Evolutionary conservation across 2,329 filamentous ascomycete genomes (phyloP).

Genomic region (Arachnomyces sp.): DNA sequence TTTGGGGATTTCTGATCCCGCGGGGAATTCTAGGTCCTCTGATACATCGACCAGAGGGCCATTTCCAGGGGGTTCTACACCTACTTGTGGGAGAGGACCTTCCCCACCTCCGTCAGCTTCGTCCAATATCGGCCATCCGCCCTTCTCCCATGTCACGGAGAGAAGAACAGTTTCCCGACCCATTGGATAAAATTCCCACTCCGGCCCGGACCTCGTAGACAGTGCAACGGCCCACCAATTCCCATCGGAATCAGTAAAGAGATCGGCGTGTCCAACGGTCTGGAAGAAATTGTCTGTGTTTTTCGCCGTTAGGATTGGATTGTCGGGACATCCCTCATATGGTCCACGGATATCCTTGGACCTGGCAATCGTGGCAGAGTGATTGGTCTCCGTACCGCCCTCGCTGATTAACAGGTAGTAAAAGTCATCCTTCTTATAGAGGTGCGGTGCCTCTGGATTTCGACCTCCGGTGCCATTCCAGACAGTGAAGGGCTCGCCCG

Average conservation of each 20-base stretch:
- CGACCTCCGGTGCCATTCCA: conserved; percentile 38
- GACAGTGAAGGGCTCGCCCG: conserved; percentile 8
- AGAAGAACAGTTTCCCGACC: conserved; percentile 43
- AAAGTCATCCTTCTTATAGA: conserved; percentile 41
- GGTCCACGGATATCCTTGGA: conserved; percentile 20
- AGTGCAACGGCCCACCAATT: conserved; percentile 36
- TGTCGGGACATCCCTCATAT: conserved; percentile 28
- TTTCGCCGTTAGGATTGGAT: conserved; percentile 29
- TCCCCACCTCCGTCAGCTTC: conserved; percentile 39
- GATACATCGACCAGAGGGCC: conserved; percentile 37
- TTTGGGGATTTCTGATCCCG: conserved; percentile 38
- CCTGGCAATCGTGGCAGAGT: conserved; percentile 10
- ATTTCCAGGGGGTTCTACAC: background rate
- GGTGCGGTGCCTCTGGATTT: conserved; percentile 41
- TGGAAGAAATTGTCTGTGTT: conserved; percentile 32
- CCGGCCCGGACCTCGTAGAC: conserved; percentile 35
- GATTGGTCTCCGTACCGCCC: conserved; percentile 20
- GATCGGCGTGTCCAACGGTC: conserved; percentile 46
- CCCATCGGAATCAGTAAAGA: conserved; percentile 41
- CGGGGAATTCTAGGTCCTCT: conserved; percentile 42
- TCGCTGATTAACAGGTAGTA: conserved; percentile 44
- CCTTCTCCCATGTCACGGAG: conserved; percentile 39
- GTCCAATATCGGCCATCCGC: conserved; percentile 40
- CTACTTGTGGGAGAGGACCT: conserved; percentile 18
- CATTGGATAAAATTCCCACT: conserved; percentile 40